Conservation (phyloP, 2,329 filamentous ascomycete genomes). For the Cytospora paraplurivora region DNA sequence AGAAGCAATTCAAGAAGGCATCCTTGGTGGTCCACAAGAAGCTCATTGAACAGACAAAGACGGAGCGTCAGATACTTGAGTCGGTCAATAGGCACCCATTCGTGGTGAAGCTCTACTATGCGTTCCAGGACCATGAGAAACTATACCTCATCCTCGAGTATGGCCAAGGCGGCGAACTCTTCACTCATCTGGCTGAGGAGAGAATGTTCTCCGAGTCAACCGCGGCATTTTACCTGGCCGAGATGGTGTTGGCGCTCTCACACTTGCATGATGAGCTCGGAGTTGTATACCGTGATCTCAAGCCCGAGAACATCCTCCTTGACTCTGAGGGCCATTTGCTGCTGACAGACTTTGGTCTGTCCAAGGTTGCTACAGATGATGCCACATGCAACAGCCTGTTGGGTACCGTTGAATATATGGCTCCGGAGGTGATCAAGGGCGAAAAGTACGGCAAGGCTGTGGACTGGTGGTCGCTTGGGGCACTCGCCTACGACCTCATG, state of each 20-base stretch:
- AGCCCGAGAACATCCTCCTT: conserved; percentile 95
- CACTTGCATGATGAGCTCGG: conserved; percentile 91
- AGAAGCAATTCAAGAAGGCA: conserved; percentile 98
- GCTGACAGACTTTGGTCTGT: conserved; percentile 94
- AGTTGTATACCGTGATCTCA: conserved; percentile 94
- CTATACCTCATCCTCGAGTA: conserved; percentile 97
- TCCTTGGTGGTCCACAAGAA: conserved; percentile 94
- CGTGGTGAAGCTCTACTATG: conserved; percentile 96
- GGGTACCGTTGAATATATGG: conserved; percentile 98
- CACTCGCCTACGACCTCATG: conserved; percentile 87
- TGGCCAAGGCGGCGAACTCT: conserved; percentile 93
- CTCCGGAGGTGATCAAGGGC: conserved; percentile 87
- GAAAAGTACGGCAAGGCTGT: conserved; percentile 91
- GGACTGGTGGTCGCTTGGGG: conserved; percentile 98
- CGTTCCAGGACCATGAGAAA: conserved; percentile 97
- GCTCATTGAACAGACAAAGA: conserved; percentile 95
- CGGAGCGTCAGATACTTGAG: conserved; percentile 91
- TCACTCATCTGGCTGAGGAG: conserved; percentile 90
- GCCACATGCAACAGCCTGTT: conserved; percentile 82
- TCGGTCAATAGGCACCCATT: conserved; percentile 96
- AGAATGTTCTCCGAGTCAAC: conserved; percentile 92
- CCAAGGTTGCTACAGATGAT: conserved; percentile 84
- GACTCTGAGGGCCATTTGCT: conserved; percentile 90
- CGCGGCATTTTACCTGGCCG: conserved; percentile 96
- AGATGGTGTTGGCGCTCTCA: conserved; percentile 92